Evolutionary conservation across 139 green algal genomes (phyloP).

Genomic region (Chara braunii): DNA sequence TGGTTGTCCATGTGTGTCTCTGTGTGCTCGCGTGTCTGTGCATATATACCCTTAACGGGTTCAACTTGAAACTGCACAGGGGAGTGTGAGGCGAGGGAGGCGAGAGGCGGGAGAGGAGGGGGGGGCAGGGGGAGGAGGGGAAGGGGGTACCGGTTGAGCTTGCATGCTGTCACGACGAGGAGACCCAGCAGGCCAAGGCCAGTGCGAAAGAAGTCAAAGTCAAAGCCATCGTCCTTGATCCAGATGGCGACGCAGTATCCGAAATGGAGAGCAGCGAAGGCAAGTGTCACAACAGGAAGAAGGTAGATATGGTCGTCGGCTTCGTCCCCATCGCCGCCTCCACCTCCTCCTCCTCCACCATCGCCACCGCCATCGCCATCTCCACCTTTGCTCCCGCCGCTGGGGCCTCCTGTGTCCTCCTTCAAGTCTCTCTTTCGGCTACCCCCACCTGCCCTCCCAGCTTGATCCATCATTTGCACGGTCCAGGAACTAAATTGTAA

Average conservation of each 20-base stretch:
- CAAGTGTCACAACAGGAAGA: neutral
- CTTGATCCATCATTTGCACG: neutral
- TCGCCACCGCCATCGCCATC: neutral
- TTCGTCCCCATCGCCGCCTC: neutral
- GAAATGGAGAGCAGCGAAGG: slow-evolving; percentile 10
- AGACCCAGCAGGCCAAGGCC: neutral
- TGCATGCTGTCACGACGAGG: neutral
- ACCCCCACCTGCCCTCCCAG: neutral
- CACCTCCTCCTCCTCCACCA: neutral
- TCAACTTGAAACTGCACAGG: no score
- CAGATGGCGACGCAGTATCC: slow-evolving; percentile 4
- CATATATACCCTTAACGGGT: no score
- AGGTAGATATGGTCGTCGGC: neutral
- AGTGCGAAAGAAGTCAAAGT: neutral
- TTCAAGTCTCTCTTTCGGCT: neutral
- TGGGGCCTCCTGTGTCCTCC: no score
- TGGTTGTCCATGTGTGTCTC: no score
- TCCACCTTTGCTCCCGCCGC: neutral
- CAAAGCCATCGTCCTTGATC: slow-evolving; percentile 2
- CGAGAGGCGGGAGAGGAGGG: no score
- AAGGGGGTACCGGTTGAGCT: neutral
- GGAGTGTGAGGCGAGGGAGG: no score
- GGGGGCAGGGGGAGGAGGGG: neutral
- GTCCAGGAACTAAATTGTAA: neutral
- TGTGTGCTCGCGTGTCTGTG: no score